Evolutionary conservation across 345 rosid genomes (phyloP).

Genomic region (Ailanthus altissimus): DNA sequence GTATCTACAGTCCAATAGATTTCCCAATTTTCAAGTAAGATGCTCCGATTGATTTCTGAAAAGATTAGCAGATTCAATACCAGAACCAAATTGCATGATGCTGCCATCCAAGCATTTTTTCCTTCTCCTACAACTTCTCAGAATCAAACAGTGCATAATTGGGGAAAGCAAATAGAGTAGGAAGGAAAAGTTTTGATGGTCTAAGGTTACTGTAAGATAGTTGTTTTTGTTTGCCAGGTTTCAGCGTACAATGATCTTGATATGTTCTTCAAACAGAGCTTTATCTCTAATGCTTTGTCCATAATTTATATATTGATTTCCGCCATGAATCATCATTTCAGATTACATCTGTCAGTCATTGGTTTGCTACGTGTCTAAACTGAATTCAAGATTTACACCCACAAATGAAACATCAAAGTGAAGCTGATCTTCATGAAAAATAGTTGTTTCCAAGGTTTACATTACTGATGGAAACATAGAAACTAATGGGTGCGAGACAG

Average conservation of each 20-base stretch:
- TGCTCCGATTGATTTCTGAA: constrained; percentile 5
- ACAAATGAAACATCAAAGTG: no score
- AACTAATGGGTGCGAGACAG: no score
- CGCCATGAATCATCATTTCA: neutral
- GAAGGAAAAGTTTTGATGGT: neutral
- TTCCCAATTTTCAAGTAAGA: neutral
- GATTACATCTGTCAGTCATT: neutral
- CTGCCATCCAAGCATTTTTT: neutral
- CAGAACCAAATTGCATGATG: neutral
- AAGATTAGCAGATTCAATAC: no score
- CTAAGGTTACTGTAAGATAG: neutral
- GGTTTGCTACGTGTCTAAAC: neutral
- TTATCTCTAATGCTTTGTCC: neutral
- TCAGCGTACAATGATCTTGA: neutral
- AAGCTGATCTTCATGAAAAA: no score
- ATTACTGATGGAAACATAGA: neutral
- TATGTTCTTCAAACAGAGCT: neutral
- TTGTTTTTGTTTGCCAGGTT: neutral
- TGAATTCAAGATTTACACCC: neutral
- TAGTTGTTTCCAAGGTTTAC: no score
- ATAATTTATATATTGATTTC: neutral
- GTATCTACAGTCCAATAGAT: neutral
- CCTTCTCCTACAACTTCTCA: neutral
- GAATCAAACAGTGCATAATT: neutral
- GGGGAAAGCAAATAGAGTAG: neutral